Percentiles rank a stretch among this genome's conserved stretches.
phyloP scores from a whole-genome alignment of 2,329 filamentous ascomycete genomes.

The Fusarium sp. region DNA sequence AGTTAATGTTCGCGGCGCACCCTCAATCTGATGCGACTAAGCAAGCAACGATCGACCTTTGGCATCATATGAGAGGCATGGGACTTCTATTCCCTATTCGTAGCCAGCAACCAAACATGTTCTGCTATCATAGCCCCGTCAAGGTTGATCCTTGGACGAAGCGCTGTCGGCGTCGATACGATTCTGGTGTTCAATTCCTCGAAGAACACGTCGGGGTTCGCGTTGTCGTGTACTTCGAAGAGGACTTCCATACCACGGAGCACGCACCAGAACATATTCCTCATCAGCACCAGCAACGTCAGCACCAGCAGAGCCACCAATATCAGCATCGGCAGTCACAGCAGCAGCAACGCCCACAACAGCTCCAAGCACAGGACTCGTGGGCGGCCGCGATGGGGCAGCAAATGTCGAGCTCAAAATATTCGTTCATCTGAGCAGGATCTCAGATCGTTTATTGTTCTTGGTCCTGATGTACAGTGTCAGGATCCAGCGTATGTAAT shows the following conservation, averaged over 20 bases:
- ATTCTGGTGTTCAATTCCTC: slow-evolving; percentile 49
- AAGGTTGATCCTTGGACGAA: slow-evolving; percentile 57
- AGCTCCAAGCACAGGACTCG: slow-evolving; percentile 45
- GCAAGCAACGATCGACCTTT: slow-evolving; percentile 50
- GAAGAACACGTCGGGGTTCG: slow-evolving; percentile 51
- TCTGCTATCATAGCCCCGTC: slow-evolving; percentile 55
- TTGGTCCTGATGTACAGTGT: background rate
- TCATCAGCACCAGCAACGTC: slow-evolving; percentile 20
- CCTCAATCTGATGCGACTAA: slow-evolving; percentile 49
- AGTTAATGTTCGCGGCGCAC: slow-evolving; percentile 50
- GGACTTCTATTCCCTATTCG: slow-evolving; percentile 50
- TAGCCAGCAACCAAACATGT: slow-evolving; percentile 50
- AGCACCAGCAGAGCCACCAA: slow-evolving; percentile 21
- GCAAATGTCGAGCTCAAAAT: slow-evolving; percentile 41
- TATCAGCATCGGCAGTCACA: slow-evolving; percentile 22
- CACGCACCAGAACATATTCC: slow-evolving; percentile 48
- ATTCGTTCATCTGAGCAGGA: slow-evolving; percentile 47
- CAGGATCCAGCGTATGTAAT: slow-evolving; percentile 9
- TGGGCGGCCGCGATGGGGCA: slow-evolving; percentile 50
- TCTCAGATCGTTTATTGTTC: slow-evolving; percentile 25
- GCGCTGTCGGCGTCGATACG: slow-evolving; percentile 54
- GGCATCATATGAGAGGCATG: slow-evolving; percentile 48
- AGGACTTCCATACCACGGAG: slow-evolving; percentile 54
- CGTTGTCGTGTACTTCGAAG: slow-evolving; percentile 54
- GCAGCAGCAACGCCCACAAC: slow-evolving; percentile 28